Evolutionary conservation across 2,329 filamentous ascomycete genomes (phyloP).

Genomic region (Fusarium virguliforme): DNA sequence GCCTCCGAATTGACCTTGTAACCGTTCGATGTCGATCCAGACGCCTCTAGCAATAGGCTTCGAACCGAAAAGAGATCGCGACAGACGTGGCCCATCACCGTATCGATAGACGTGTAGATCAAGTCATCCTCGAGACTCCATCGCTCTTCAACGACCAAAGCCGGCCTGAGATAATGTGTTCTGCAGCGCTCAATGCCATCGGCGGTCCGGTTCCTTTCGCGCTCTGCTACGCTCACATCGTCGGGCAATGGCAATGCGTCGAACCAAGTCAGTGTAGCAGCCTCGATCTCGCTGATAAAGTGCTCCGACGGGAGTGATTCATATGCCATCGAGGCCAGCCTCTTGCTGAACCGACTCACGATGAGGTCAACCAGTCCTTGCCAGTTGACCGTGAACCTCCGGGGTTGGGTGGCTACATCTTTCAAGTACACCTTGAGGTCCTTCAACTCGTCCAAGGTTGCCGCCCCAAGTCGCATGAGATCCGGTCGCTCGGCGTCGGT

Average conservation of each 20-base stretch:
- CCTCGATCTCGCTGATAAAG: conserved; percentile 58
- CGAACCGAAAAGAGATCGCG: conserved; percentile 49
- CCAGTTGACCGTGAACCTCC: conserved; percentile 69
- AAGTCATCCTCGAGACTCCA: conserved; percentile 62
- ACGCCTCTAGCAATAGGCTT: conserved; percentile 39
- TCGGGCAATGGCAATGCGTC: conserved; percentile 55
- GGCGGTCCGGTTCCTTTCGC: conserved; percentile 58
- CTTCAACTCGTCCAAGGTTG: conserved; percentile 52
- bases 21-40: conserved; percentile 11
- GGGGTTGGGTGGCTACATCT: conserved; percentile 57
- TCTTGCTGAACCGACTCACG: conserved; percentile 72
- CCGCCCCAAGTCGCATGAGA: conserved; percentile 54
- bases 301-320: conserved; percentile 47
- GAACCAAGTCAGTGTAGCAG: conserved; percentile 62
- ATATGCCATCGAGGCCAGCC: conserved; percentile 63
- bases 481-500: conserved; percentile 54
- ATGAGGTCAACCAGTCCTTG: conserved; percentile 77
- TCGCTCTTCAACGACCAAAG: conserved; percentile 35
- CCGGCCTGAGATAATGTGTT: conserved; percentile 60
- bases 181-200: conserved; percentile 62
- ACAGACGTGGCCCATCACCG: conserved; percentile 61
- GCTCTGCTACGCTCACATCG: conserved; percentile 40
- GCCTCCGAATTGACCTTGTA: conserved; percentile 26
- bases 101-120: conserved; percentile 62
- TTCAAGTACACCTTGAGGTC: conserved; percentile 63